Base-by-base conservation (phyloP, 768 basidiomycete species). In the Hygrophorus russula region DNA sequence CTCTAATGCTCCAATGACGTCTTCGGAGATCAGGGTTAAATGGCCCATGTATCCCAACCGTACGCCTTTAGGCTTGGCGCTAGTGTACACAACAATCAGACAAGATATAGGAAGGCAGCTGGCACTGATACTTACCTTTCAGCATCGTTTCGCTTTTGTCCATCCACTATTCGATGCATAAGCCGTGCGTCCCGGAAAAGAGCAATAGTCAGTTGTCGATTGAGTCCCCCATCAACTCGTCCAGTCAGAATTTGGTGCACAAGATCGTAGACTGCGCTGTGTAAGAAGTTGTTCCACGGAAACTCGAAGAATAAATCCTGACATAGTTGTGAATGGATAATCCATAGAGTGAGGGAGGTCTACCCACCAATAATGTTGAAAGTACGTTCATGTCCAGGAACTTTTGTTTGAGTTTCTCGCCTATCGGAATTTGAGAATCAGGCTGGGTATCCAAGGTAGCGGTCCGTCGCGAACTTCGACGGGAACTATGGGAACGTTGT, bases 11-110 rank as follows among this genome's bases (percentile, higher is more conserved):
- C 79, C 78, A 57, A 96, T 82, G 14, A 96, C 80, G 54, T 98
- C 94, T 60, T 97, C 96, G 0, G 92, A 82, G 52, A 99, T 90
- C 51, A 97, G 78, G 10, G 85, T 87, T 12, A 98, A 73, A 59
- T 99, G 93, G 0, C 94, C 94, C 94, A 98, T 98, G 63, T 89
- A 94, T 2, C 92, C 93, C 34, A 94, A 60, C 20, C 93, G 78
- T 29, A 84, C 73, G 15, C 83, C 78, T 53, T 86, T 83, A 7
- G 81, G 78, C 58, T 82, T 80, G 34, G 74, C 59, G 50, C 83
- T 86, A 53, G 15, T 46, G 7, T 41, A 24, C 13, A 35, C 14
- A n/a, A 24, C n/a, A 24, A 32, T 18, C 20, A 35, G 35, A 11
- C 32, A 45, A 39, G 39, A 14, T 32, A 14, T 18, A 32, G 28